Conservation (phyloP, 345 rosid species). For the Hirschfeldia incana region DNA sequence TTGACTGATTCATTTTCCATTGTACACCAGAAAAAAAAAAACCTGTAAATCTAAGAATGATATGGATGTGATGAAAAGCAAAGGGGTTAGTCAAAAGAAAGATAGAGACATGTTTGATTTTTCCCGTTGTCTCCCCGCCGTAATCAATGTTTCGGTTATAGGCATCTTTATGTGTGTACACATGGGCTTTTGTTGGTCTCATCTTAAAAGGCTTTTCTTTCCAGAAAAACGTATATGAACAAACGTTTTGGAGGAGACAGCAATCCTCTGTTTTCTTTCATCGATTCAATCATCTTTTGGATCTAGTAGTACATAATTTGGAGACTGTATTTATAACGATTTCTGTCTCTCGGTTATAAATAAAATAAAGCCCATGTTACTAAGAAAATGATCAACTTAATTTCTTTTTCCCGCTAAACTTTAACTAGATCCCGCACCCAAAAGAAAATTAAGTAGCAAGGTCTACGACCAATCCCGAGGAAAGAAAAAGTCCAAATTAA, state of each 20-base stretch:
- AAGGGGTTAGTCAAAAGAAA: background rate
- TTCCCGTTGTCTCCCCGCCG: constrained; percentile 8
- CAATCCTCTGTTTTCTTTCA: background rate
- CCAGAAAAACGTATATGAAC: background rate
- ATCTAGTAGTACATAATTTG: background rate
- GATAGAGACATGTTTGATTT: background rate
- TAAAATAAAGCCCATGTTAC: background rate
- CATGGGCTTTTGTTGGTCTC: constrained; percentile 9
- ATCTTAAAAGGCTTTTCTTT: background rate
- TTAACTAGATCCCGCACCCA: background rate
- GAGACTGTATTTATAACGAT: background rate
- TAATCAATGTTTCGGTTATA: background rate
- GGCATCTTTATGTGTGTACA: background rate
- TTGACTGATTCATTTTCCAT: background rate
- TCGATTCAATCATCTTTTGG: background rate
- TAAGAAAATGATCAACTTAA: background rate
- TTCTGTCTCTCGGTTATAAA: no score
- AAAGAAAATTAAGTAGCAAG: background rate
- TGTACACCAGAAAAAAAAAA: background rate
- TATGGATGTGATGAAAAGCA: background rate
- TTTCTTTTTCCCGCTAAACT: background rate
- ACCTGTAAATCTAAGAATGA: no score
- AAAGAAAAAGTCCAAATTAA: constrained; percentile 18
- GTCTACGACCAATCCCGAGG: constrained; percentile 9
- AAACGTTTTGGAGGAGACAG: background rate